These are phyloP conservation scores for Coniophora puteana DNA, from an alignment of 1,284 basidiomycete species.

Conservation along the genomic window DNA sequence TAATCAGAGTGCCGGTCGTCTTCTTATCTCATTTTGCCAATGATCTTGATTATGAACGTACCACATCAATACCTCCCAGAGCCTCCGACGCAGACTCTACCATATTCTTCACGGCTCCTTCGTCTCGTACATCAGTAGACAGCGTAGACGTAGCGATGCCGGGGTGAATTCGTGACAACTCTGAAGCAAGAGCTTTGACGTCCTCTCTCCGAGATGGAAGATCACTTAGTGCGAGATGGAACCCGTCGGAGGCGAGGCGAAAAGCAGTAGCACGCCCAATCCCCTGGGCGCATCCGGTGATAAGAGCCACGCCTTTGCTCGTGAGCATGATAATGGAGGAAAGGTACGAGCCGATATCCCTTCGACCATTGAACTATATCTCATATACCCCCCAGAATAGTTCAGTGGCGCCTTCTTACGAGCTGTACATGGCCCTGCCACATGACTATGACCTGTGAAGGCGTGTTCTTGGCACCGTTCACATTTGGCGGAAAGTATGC, in stretches of 20 bases:
- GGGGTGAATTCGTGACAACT: slow-evolving; percentile 3
- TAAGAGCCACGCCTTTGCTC: slow-evolving; percentile 18
- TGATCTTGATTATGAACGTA: neutral
- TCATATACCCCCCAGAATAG: too few relatives aligned
- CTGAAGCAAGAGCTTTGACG: slow-evolving; percentile 3
- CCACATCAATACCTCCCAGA: slow-evolving; percentile 11
- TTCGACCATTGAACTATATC: too few relatives aligned
- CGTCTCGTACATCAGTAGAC: slow-evolving; percentile 13
- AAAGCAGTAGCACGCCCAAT: slow-evolving; percentile 24
- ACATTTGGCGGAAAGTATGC: too few relatives aligned
- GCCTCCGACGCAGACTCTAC: slow-evolving; percentile 4
- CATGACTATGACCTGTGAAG: too few relatives aligned
- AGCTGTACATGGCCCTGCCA: too few relatives aligned
- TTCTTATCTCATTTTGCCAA: too few relatives aligned
- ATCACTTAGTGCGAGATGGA: slow-evolving; percentile 21
- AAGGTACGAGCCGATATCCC: too few relatives aligned
- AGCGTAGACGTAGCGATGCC: slow-evolving; percentile 3
- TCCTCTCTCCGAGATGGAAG: slow-evolving; percentile 2
- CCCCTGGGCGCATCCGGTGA: slow-evolving; percentile 22
- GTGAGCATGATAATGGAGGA: too few relatives aligned
- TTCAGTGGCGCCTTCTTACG: too few relatives aligned
- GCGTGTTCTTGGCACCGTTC: too few relatives aligned
- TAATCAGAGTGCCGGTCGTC: too few relatives aligned
- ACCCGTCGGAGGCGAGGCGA: slow-evolving; percentile 24
- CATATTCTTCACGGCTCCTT: slow-evolving; percentile 9